Evolutionary conservation across 192 early-diverging fungal species (phyloP), one percentile per base, ranked within the genome.

Genomic region (Coemansia sp.): DNA sequence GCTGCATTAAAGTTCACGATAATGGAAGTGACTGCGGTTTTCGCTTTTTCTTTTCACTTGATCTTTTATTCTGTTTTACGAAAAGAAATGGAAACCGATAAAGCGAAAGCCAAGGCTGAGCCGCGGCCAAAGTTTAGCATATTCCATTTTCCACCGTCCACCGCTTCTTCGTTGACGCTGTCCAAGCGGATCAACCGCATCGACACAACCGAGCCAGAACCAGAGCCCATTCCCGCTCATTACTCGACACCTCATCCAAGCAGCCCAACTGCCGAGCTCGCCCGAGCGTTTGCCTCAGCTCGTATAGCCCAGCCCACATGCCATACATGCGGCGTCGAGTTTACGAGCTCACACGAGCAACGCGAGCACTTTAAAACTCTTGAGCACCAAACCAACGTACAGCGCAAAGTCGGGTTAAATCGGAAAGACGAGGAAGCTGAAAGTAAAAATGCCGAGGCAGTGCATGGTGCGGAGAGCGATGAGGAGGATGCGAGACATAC

Each of bases 281-380:
- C 29, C 3, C 31, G 26, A 26, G 65, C 55, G 11, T 62, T 77
- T 27, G 74, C 61, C 6, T 37, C 69, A 2, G 68, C 55, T 10
- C 68, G 77, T 2, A 14, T 74, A 23, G 71, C 72, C 4, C 37
- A 35, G 16, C 41, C 77, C 0, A 63, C 61, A 1, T 80, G 77
- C 58, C 61, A 71, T 21, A 68, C 72, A 3, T 80, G 77, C 52
- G 77, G 74, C 0, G 43, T 64, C n/a, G 67, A 62, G 57, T 82
- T 82, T 67, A 61, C 47, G 11, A 53, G 41, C 25, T 31, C 52
- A 2, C 57, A 54, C 5, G 43, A 67, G 52, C 79, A 75, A 57
- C 65, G 79, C 0, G 29, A 27, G 19, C 79, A 82, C 39, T 69
- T 69, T 31, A 68, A 64, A 49, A 57, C 73, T 0, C 10, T 6